Evolutionary conservation across 495 filamentous ascomycete species (phyloP).

Genomic region (Apiosordaria backusii): DNA sequence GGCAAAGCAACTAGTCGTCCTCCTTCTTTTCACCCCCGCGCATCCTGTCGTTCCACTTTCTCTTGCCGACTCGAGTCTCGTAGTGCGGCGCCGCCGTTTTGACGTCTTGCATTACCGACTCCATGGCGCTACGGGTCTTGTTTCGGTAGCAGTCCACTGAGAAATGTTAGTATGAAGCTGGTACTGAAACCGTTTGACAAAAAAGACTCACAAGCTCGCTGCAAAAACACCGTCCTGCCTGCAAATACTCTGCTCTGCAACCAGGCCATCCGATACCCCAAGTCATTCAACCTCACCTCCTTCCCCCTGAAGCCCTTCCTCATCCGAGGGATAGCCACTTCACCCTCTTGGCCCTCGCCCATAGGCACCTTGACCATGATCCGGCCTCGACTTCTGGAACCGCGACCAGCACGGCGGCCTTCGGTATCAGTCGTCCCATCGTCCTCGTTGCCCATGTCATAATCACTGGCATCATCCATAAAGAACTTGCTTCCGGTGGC

Average conservation of each 20-base stretch:
- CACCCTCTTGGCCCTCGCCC: constrained; percentile 59
- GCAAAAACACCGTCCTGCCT: constrained; percentile 79
- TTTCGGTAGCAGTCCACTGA: constrained; percentile 92
- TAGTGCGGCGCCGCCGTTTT: constrained; percentile 72
- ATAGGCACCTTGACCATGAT: constrained; percentile 59
- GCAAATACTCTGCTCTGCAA: constrained; percentile 85
- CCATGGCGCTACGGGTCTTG: constrained; percentile 81
- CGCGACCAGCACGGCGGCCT: constrained; percentile 32
- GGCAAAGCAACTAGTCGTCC: constrained; percentile 14
- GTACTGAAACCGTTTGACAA: neutral
- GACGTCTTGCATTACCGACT: constrained; percentile 68
- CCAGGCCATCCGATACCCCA: constrained; percentile 95
- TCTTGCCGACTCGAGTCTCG: constrained; percentile 85
- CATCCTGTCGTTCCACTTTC: constrained; percentile 71
- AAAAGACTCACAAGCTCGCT: constrained; percentile 76
- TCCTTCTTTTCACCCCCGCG: constrained; percentile 37
- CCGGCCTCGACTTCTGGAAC: constrained; percentile 26
- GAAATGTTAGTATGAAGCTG: constrained; percentile 4
- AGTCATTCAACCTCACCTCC: constrained; percentile 83
- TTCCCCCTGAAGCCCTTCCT: constrained; percentile 62
- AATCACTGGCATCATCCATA: constrained; percentile 50
- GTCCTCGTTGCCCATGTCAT: constrained; percentile 39
- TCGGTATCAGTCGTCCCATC: constrained; percentile 56
- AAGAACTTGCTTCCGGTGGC: constrained; percentile 64
- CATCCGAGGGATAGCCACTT: constrained; percentile 70